These are phyloP conservation scores for Aspergillus sclerotiicarbonarius DNA, from an alignment of 495 filamentous ascomycete genomes.

Conservation along the genomic window DNA sequence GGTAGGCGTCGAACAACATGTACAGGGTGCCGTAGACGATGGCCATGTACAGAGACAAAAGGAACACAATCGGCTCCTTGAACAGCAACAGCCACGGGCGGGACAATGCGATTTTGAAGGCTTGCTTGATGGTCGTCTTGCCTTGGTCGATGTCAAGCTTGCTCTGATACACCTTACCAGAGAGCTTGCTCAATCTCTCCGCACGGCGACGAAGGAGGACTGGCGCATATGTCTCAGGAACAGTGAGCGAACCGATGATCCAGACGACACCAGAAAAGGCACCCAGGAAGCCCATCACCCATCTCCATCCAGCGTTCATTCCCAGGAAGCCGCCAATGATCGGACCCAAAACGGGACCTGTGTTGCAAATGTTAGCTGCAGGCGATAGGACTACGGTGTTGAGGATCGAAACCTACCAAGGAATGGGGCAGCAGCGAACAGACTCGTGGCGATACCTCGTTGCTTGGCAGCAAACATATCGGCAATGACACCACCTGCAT, in stretches of 20 bases:
- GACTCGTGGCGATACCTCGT: slow-evolving; percentile 60
- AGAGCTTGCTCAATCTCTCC: slow-evolving; percentile 47
- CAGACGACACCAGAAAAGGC: slow-evolving; percentile 53
- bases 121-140: slow-evolving; percentile 30
- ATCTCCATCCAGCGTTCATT: slow-evolving; percentile 60
- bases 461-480: slow-evolving; percentile 67
- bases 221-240: slow-evolving; percentile 63
- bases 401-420: slow-evolving; percentile 35
- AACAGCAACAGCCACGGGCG: slow-evolving; percentile 52
- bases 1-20: slow-evolving; percentile 79
- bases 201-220: slow-evolving; percentile 57
- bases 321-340: slow-evolving; percentile 63
- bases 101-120: slow-evolving; percentile 45
- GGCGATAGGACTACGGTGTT: neutral
- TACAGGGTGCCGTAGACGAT: slow-evolving; percentile 77
- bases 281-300: slow-evolving; percentile 61
- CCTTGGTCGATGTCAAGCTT: slow-evolving; percentile 48
- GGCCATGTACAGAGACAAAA: slow-evolving; percentile 70
- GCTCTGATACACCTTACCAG: slow-evolving; percentile 56
- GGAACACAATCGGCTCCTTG: slow-evolving; percentile 58
- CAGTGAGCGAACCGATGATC: slow-evolving; percentile 51
- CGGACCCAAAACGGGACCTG: slow-evolving; percentile 59
- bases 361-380: neutral
- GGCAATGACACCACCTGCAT: slow-evolving; percentile 71
- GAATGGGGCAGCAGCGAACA: slow-evolving; percentile 69